Conservation (phyloP, 73 alveolate genomes). For the Tetrahymena malaccensis region DNA sequence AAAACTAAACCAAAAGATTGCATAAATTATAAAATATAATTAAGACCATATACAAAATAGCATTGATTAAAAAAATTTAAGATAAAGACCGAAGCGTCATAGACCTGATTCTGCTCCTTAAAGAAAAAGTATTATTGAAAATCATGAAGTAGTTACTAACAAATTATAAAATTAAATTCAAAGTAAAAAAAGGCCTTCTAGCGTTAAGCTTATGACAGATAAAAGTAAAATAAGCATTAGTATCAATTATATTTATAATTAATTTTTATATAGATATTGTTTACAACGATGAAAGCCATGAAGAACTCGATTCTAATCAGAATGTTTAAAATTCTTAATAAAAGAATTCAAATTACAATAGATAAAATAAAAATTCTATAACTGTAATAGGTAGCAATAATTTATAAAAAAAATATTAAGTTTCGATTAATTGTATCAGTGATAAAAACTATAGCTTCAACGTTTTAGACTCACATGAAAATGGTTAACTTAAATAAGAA, state of each 20-base stretch:
- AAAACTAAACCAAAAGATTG: neutral
- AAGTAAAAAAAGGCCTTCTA: neutral
- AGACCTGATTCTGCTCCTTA: neutral
- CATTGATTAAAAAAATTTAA: neutral
- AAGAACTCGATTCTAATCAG: too few species aligned
- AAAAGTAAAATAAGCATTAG: neutral
- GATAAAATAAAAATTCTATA: too few species aligned
- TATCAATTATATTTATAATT: too few species aligned
- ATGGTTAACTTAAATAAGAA: neutral
- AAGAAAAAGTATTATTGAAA: neutral
- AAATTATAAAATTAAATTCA: neutral
- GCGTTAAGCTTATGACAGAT: neutral
- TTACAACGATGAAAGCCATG: too few species aligned
- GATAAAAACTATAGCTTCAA: too few species aligned
- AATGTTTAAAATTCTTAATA: too few species aligned
- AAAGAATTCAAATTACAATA: too few species aligned
- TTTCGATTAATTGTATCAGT: too few species aligned
- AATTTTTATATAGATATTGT: too few species aligned
- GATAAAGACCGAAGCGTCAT: neutral
- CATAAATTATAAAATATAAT: neutral
- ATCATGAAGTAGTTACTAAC: neutral
- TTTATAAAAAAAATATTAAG: too few species aligned
- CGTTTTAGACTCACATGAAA: neutral
- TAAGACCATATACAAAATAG: neutral
- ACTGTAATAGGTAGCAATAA: too few species aligned